Base-by-base conservation (phyloP, 2,329 filamentous ascomycete genomes). In the Didymella segeticola region DNA sequence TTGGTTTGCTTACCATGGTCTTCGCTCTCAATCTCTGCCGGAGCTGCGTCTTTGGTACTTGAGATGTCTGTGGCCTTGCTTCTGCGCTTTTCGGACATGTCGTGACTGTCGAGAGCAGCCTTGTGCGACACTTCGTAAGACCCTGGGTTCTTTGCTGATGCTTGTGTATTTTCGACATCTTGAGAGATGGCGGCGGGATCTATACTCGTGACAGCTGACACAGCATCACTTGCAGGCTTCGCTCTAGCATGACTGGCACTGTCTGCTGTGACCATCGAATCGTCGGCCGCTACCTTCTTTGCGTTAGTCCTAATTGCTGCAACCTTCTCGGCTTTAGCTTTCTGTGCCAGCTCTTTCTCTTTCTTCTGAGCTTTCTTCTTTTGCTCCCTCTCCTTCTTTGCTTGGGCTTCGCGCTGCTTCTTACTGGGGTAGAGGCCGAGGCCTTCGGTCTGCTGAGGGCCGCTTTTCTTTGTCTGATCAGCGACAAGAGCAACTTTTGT, bases 341-440 rank as follows among this genome's bases (percentile, higher is more conserved):
- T 61, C 12, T 61, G 57, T 4, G 52, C 43, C 43, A 64, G 64
- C 11, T 52, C 57, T 23, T 64, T 66, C 36, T 55, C 60, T 26
- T 63, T 72, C 51, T 61, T 66, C 38, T 63, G 65, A 15, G 70
- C 69, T 47, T 75, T 77, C 53, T 74, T 75, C 60, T 72, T 75
- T 20, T 68, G 66, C 17, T 71, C 61, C 46, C 60, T 72, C 42
- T 74, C 70, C 39, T 69, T 71, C 48, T 70, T 70, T 19, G 62
- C 61, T 31, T 69, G 67, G 14, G 63, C 47, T 45, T 70, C 72
- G 11, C 20, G 53, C 63, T 1, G 59, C 46, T 36, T 66, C 11
- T 8, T 15, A n/a, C 34, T 70, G 2, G 66, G 67, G 15, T 69
- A 73, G 1, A 67, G 66, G 27, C 61, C 58, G 8, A 73, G 58